phyloP scores from a whole-genome alignment of 2,329 filamentous ascomycete genomes.

The Talaromyces sp. region DNA sequence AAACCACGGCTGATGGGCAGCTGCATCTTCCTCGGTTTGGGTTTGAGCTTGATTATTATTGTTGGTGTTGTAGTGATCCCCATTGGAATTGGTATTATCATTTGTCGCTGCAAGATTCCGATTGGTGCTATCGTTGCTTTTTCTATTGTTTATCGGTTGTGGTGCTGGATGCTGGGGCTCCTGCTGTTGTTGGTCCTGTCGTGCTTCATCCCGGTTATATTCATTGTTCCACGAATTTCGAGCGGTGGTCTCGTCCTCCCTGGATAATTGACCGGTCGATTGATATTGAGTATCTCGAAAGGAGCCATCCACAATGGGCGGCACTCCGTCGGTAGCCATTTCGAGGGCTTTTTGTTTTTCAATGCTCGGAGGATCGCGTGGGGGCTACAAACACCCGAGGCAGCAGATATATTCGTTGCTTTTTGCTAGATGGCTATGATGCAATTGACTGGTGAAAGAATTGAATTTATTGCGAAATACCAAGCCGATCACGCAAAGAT shows the following conservation, averaged over 20 bases:
- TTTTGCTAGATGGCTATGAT: neutral
- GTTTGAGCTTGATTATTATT: conserved; percentile 5
- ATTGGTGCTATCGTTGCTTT: neutral
- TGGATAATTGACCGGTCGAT: neutral
- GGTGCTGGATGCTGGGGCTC: neutral
- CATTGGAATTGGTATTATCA: neutral
- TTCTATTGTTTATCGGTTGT: neutral
- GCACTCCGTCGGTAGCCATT: neutral
- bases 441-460: neutral
- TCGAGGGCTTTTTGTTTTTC: neutral
- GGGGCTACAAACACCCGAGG: neutral
- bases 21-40: conserved; percentile 1
- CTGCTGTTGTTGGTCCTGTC: conserved; percentile 1
- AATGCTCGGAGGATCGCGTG: neutral
- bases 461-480: neutral
- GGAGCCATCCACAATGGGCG: neutral
- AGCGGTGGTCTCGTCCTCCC: neutral
- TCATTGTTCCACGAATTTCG: conserved; percentile 19
- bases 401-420: neutral
- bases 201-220: neutral
- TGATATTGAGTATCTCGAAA: neutral
- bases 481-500: neutral
- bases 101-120: neutral
- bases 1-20: conserved; percentile 41
- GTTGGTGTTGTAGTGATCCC: neutral